These are phyloP conservation scores for Sporothrix schenckii DNA, from an alignment of 2,329 filamentous ascomycete species.

Conservation along the genomic window DNA sequence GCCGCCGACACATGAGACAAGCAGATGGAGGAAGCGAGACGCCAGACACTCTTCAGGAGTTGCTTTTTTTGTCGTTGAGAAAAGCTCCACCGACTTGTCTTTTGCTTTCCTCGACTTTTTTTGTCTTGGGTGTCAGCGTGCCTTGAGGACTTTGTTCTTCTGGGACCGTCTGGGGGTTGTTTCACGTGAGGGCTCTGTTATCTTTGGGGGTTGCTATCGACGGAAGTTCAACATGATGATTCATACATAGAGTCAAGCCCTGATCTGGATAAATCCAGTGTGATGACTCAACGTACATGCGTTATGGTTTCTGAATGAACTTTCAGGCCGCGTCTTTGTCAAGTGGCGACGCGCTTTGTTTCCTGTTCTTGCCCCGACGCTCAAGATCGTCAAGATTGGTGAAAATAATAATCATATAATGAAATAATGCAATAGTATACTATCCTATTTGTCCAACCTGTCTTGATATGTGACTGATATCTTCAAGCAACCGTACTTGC, in stretches of 20 bases:
- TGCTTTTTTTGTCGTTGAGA: not conserved
- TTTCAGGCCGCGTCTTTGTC: constrained; percentile 33
- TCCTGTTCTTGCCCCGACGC: not conserved
- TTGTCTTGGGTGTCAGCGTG: not conserved
- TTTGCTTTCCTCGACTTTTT: not conserved
- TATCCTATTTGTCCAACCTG: not conserved
- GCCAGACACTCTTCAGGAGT: constrained; percentile 34
- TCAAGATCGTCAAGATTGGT: not conserved
- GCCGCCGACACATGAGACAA: constrained; percentile 3
- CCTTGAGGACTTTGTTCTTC: constrained; percentile 37
- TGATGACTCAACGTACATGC: constrained; percentile 49
- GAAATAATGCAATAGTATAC: not conserved
- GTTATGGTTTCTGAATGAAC: constrained; percentile 49
- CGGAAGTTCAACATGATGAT: constrained; percentile 81
- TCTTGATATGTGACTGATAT: not conserved
- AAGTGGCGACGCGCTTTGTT: constrained; percentile 28
- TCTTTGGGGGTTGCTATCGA: constrained; percentile 34
- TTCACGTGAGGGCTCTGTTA: constrained; percentile 36
- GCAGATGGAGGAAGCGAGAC: constrained; percentile 26
- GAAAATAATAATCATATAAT: not conserved
- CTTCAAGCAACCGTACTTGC: too few relatives aligned
- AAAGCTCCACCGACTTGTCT: constrained; percentile 25
- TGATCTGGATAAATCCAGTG: constrained; percentile 60
- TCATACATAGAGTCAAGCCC: constrained; percentile 99
- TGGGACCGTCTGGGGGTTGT: not conserved